Evolutionary conservation across 768 basidiomycete genomes (phyloP).

Genomic region (Boletales sp.): DNA sequence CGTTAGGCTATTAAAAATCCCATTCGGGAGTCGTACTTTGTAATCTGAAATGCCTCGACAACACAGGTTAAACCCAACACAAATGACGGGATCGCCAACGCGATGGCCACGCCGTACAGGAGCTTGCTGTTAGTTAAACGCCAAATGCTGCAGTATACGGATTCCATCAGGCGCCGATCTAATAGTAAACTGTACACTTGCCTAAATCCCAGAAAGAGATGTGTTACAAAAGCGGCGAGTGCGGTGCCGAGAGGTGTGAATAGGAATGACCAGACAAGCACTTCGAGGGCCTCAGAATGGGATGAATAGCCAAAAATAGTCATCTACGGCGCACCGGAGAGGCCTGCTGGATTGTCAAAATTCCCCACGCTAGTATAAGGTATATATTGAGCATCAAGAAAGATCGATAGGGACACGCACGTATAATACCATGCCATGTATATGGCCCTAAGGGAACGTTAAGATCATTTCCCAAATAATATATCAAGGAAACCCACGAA

Average conservation of each 20-base stretch:
- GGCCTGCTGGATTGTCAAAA: constrained; percentile 9
- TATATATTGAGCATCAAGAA: background rate
- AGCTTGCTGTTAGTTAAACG: constrained; percentile 9
- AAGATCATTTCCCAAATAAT: background rate
- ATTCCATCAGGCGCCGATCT: background rate
- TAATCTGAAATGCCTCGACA: constrained; percentile 39
- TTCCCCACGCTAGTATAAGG: constrained; percentile 8
- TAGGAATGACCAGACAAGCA: constrained; percentile 44
- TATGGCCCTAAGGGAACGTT: constrained; percentile 3
- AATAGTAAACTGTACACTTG: constrained; percentile 10
- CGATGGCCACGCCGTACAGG: constrained; percentile 33
- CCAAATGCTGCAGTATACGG: constrained; percentile 8
- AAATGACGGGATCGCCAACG: constrained; percentile 37
- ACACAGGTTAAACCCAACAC: constrained; percentile 43
- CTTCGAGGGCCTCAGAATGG: constrained; percentile 18
- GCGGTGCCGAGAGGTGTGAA: constrained; percentile 48
- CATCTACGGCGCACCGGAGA: constrained; percentile 2
- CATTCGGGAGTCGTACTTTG: constrained; percentile 28
- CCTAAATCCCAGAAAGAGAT: constrained; percentile 47
- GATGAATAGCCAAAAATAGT: background rate
- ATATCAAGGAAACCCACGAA: constrained; percentile 2
- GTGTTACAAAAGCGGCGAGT: constrained; percentile 45
- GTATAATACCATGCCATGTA: constrained; percentile 11
- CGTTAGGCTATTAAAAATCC: background rate
- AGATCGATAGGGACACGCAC: background rate